Conservation (phyloP, 352 stramenopile genomes). For the Phytopythium cucurbitacearum region DNA sequence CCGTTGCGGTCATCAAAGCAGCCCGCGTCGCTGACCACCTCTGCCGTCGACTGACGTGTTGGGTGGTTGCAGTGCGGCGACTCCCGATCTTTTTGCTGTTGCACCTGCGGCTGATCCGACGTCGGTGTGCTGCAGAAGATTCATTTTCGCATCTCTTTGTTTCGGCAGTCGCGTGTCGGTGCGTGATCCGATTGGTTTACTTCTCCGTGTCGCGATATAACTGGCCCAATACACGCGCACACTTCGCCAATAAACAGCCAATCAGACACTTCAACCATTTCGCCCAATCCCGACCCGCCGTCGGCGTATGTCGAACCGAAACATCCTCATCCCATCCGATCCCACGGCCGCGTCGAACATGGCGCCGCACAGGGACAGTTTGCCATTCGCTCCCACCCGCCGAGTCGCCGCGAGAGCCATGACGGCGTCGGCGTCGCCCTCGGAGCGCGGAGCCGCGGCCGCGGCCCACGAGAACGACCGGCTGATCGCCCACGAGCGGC, state of each 20-base stretch:
- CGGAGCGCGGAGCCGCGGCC: neutral
- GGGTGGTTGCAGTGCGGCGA: no score
- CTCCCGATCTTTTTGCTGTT: no score
- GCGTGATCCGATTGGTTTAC: no score
- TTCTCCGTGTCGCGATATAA: neutral
- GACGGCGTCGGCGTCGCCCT: neutral
- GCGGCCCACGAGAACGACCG: neutral
- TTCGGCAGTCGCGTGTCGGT: slow-evolving; percentile 3
- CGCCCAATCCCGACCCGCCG: neutral
- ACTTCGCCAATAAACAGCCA: slow-evolving; percentile 2
- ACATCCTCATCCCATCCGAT: neutral
- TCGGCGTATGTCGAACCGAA: neutral
- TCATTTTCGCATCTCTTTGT: neutral
- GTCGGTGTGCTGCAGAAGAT: no score
- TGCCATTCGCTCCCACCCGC: neutral
- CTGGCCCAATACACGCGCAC: slow-evolving; percentile 2
- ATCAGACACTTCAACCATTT: slow-evolving; percentile 1
- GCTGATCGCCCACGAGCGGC: neutral
- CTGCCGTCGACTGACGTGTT: no score
- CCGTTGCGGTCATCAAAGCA: no score
- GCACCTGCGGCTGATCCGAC: no score
- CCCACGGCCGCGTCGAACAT: neutral
- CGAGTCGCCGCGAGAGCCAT: neutral
- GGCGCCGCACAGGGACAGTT: neutral
- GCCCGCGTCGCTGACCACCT: no score